Evolutionary conservation across 805 yeast species (phyloP).

Genomic region (Candida vartiovaarae): DNA sequence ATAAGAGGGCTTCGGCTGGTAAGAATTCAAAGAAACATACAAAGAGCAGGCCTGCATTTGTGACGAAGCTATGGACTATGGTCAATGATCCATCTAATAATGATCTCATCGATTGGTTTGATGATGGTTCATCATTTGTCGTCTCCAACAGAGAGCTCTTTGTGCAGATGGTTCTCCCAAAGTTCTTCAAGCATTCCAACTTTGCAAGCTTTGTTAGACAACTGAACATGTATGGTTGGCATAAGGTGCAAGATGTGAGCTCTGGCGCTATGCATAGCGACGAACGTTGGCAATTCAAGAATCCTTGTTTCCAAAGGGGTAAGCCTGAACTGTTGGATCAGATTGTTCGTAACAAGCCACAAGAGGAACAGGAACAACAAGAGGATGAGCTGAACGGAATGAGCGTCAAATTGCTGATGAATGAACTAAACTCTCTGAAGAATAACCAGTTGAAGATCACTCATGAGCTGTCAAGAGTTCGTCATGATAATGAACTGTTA

Average conservation of each 20-base stretch:
- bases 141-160: slow-evolving; percentile 78
- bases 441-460: slow-evolving; percentile 73
- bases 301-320: slow-evolving; percentile 69
- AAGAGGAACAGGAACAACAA: slow-evolving; percentile 10
- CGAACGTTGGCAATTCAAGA: slow-evolving; percentile 85
- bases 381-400: slow-evolving; percentile 4
- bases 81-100: slow-evolving; percentile 72
- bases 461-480: slow-evolving; percentile 76
- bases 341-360: slow-evolving; percentile 68
- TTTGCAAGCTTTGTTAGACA: slow-evolving; percentile 96
- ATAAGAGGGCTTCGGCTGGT: not conserved
- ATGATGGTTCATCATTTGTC: slow-evolving; percentile 79
- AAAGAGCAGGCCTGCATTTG: slow-evolving; percentile 80
- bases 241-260: slow-evolving; percentile 88
- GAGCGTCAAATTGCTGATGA: slow-evolving; percentile 35
- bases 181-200: slow-evolving; percentile 90
- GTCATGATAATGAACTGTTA: slow-evolving; percentile 79
- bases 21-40: slow-evolving; percentile 4
- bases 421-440: slow-evolving; percentile 42
- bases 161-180: slow-evolving; percentile 78
- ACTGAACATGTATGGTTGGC: slow-evolving; percentile 98
- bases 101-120: slow-evolving; percentile 74
- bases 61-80: slow-evolving; percentile 92
- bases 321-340: slow-evolving; percentile 80
- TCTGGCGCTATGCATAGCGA: slow-evolving; percentile 67